Base-by-base conservation (phyloP, 768 basidiomycete genomes). In the Termitomyces eurrhizus region DNA sequence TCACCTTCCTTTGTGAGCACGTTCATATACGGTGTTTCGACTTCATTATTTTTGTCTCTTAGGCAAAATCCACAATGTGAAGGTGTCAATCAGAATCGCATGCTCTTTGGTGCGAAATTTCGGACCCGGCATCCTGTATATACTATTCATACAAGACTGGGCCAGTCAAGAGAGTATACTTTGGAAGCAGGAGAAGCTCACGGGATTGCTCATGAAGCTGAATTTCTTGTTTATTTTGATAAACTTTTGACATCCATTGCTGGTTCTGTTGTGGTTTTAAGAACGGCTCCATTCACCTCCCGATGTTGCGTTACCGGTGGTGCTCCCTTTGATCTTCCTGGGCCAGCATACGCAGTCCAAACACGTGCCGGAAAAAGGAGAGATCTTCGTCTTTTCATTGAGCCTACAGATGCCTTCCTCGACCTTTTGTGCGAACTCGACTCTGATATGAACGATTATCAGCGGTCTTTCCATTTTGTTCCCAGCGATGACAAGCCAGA, bases 1-100 rank as follows among this genome's bases (percentile, higher is more conserved):
- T 50, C 2, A 18, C 18, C 49, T 33, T 50, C 39, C 39, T 39
- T 39, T 39, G 39, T 39, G 39, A 39, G 39, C 6, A 16, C 39
- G 14, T 39, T 39, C 14, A 39, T 39, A 16, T 14, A 14, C 3
- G 14, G 39, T 16, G 39, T 39, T 14, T 39, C 14, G 4, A 39
- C 39, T 26, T 48, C 21, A 21, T 29, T 24, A 37, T 12, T 11
- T 3, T 13, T 21, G 11, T 21, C n/a, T 11, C 18, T 14, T 14
- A 56, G 54, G 45, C 61, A 62, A 53, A 46, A 48, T 52, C 61
- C 61, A 12, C 56, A 58, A 42, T 58, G 51, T 32, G 57, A 54
- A 54, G 61, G 56, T 32, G 26, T 51, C 49, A 39, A 58, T 58
- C 57, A 51, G 13, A 39, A 58, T 58, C 48, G 57, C 12, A 51